Evolutionary conservation across 2,329 filamentous ascomycete species (phyloP).

Genomic region (Fusarium brachygibbosum): DNA sequence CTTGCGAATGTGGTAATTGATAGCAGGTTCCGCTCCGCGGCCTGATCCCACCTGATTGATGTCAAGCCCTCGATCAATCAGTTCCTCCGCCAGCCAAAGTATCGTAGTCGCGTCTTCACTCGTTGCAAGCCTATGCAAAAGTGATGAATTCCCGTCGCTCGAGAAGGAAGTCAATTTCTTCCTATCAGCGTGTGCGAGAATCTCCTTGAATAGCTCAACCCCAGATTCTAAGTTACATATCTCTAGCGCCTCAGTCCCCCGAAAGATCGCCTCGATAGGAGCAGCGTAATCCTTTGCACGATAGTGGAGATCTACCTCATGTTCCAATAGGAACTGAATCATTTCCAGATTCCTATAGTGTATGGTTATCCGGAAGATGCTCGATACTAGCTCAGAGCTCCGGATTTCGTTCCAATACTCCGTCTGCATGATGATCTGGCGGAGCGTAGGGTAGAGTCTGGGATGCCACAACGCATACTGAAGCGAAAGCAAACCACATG

Average conservation of each 20-base stretch:
- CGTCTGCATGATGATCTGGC: not conserved
- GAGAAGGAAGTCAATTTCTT: not conserved
- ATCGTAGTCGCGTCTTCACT: not conserved
- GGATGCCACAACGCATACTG: accelerated
- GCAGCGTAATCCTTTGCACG: accelerated
- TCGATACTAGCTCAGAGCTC: not conserved
- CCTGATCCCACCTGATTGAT: not conserved
- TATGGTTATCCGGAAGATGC: not conserved
- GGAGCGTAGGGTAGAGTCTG: not conserved
- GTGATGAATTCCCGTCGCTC: not conserved
- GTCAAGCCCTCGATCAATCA: not conserved
- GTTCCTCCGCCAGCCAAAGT: not conserved
- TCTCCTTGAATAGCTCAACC: not conserved
- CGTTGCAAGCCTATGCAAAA: not conserved
- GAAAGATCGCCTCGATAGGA: not conserved
- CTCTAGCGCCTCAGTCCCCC: not conserved
- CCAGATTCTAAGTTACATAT: not conserved
- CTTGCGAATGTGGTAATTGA: not conserved
- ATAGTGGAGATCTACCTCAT: not conserved
- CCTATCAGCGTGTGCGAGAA: not conserved
- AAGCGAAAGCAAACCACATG: not conserved
- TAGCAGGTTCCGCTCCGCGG: not conserved
- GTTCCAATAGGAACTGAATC: not conserved
- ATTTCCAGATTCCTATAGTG: not conserved
- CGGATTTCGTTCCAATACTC: not conserved